phyloP scores from a whole-genome alignment of 2,329 filamentous ascomycete species.

The Fusarium buharicum region DNA sequence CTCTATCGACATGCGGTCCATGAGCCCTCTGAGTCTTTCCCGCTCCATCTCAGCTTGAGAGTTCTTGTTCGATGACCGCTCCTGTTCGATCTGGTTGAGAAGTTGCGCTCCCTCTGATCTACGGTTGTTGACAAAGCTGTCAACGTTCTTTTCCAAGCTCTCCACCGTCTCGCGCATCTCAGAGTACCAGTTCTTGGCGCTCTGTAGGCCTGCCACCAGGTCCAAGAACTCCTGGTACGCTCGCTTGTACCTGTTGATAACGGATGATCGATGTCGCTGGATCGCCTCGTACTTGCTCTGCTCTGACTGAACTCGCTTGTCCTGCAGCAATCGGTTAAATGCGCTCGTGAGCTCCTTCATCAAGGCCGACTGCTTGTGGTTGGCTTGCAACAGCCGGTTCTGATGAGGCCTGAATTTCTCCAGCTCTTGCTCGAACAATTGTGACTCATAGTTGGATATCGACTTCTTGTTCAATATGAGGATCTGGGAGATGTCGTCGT shows the following conservation, averaged over 20 bases:
- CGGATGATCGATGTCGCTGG: constrained; percentile 81
- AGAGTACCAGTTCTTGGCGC: constrained; percentile 91
- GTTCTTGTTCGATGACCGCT: constrained; percentile 69
- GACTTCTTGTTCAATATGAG: constrained; percentile 98
- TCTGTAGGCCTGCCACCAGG: constrained; percentile 83
- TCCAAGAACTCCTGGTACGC: constrained; percentile 94
- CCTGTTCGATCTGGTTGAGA: constrained; percentile 86
- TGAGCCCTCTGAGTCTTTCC: constrained; percentile 85
- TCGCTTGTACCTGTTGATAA: constrained; percentile 88
- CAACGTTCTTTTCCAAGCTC: constrained; percentile 93
- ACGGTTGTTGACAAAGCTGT: constrained; percentile 95
- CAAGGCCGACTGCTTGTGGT: constrained; percentile 91
- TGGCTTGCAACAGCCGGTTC: constrained; percentile 88
- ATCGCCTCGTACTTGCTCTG: constrained; percentile 95
- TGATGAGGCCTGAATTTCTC: constrained; percentile 97
- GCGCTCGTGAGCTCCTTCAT: constrained; percentile 93
- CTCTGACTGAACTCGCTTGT: constrained; percentile 91
- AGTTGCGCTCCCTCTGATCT: constrained; percentile 91
- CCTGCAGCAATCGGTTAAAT: constrained; percentile 89
- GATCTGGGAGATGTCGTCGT: constrained; percentile 97
- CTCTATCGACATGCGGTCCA: constrained; percentile 97
- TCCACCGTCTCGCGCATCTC: constrained; percentile 97
- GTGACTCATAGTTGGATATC: constrained; percentile 88
- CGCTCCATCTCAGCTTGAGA: constrained; percentile 83
- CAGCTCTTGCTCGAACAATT: constrained; percentile 94